A percentile compares a stretch with the other conserved stretches of the same genome.
Conservation (phyloP, 2,329 filamentous ascomycete genomes). For the Pseudogymnoascus sp. region DNA sequence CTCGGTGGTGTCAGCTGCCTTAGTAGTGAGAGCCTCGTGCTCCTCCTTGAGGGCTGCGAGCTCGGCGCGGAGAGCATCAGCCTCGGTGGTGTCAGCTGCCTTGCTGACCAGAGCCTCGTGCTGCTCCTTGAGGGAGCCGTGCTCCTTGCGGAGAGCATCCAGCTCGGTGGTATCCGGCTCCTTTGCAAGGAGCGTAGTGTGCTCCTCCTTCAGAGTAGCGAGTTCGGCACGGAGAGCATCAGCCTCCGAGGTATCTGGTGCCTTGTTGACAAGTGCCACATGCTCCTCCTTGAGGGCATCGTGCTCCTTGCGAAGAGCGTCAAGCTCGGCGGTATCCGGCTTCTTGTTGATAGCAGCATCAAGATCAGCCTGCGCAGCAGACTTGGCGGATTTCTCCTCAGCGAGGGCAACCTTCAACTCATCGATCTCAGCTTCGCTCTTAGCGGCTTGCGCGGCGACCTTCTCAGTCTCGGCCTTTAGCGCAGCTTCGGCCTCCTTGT, state of each 20-base stretch:
- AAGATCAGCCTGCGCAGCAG: conserved; percentile 43
- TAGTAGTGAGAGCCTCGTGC: conserved; percentile 41
- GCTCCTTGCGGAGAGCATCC: conserved; percentile 41
- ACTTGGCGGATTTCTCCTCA: conserved; percentile 40
- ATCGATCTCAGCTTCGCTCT: conserved; percentile 24
- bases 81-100: conserved; percentile 48
- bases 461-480: conserved; percentile 41
- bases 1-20: conserved; percentile 43
- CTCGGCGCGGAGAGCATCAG: conserved; percentile 39
- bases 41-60: conserved; percentile 34
- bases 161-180: conserved; percentile 26
- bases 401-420: conserved; percentile 26
- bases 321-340: conserved; percentile 46
- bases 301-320: conserved; percentile 38
- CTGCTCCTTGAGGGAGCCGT: conserved; percentile 30
- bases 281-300: conserved; percentile 33
- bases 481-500: conserved; percentile 29
- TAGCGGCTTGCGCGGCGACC: conserved; percentile 31
- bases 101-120: conserved; percentile 48
- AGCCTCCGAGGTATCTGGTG: conserved; percentile 45
- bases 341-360: conserved; percentile 51
- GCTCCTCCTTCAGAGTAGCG: conserved; percentile 39
- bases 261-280: conserved; percentile 46
- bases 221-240: conserved; percentile 48
- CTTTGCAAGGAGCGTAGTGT: conserved; percentile 37